phyloP scores from a whole-genome alignment of 2,329 filamentous ascomycete genomes.

The Apiospora rasikravindrae region DNA sequence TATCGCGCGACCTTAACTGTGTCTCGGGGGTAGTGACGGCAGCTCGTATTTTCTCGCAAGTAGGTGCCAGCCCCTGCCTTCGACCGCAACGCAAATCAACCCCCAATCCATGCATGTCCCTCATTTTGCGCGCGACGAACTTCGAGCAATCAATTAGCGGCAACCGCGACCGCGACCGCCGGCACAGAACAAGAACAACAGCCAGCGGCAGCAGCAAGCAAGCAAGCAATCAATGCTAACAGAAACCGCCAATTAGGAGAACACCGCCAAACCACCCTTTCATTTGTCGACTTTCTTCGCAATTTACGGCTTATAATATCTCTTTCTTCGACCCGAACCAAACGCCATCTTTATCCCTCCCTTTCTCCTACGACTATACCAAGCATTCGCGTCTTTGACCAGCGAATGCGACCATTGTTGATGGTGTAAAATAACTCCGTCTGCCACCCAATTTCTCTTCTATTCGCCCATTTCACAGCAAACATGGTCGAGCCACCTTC shows the following conservation, averaged over 20 bases:
- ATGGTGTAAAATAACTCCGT: conserved; percentile 4
- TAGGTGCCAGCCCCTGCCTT: conserved; percentile 5
- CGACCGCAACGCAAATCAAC: neutral
- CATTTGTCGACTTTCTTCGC: conserved; percentile 15
- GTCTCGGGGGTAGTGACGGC: neutral
- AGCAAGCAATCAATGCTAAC: conserved; percentile 5
- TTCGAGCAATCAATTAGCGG: neutral
- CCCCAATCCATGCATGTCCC: conserved; percentile 1
- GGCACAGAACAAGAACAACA: neutral
- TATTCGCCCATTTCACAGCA: neutral
- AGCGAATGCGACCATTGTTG: conserved; percentile 9
- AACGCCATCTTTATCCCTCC: conserved; percentile 12
- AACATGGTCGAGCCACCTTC: conserved; percentile 66
- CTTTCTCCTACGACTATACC: neutral
- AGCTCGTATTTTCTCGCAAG: neutral
- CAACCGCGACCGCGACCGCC: conserved; percentile 3
- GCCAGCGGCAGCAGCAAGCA: neutral
- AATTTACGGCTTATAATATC: conserved; percentile 3
- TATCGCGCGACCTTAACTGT: neutral
- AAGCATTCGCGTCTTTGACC: neutral
- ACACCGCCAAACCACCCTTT: neutral
- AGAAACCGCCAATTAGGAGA: neutral
- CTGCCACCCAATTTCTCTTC: neutral
- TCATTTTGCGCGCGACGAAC: conserved; percentile 6
- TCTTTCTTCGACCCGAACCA: neutral